Evolutionary conservation across 2,329 filamentous ascomycete species (phyloP).

Genomic region (Colletotrichum tofieldiae): DNA sequence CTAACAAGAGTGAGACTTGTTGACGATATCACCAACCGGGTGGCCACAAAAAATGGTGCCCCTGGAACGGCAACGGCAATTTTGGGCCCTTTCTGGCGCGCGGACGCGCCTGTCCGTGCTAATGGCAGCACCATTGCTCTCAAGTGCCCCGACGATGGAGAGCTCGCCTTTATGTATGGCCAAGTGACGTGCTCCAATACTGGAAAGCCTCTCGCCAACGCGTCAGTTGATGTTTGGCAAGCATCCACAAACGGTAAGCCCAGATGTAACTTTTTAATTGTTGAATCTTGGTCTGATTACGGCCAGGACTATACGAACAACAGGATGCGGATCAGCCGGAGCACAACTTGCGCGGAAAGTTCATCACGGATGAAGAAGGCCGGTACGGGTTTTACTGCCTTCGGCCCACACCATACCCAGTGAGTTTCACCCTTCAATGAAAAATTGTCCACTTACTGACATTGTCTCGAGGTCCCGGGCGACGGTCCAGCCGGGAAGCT

Average conservation of each 20-base stretch:
- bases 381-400: conserved; percentile 72
- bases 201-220: conserved; percentile 75
- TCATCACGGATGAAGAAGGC: conserved; percentile 75
- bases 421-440: conserved; percentile 16
- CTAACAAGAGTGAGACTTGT: conserved; percentile 65
- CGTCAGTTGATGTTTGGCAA: conserved; percentile 85
- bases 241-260: conserved; percentile 77
- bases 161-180: conserved; percentile 78
- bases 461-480: conserved; percentile 51
- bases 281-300: conserved; percentile 32
- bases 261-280: no score
- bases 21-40: conserved; percentile 85
- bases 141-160: conserved; percentile 62
- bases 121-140: conserved; percentile 79
- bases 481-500: conserved; percentile 70
- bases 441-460: not conserved
- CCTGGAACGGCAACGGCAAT: conserved; percentile 82
- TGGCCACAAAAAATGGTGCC: conserved; percentile 61
- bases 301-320: conserved; percentile 67
- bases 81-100: conserved; percentile 87
- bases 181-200: conserved; percentile 69
- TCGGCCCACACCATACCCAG: conserved; percentile 64
- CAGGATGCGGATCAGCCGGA: conserved; percentile 75
- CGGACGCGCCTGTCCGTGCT: conserved; percentile 78
- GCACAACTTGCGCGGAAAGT: conserved; percentile 78